Evolutionary conservation across 2,329 filamentous ascomycete genomes (phyloP), one percentile per base, ranked within the genome.

Genomic region (Corinectria fuckeliana): DNA sequence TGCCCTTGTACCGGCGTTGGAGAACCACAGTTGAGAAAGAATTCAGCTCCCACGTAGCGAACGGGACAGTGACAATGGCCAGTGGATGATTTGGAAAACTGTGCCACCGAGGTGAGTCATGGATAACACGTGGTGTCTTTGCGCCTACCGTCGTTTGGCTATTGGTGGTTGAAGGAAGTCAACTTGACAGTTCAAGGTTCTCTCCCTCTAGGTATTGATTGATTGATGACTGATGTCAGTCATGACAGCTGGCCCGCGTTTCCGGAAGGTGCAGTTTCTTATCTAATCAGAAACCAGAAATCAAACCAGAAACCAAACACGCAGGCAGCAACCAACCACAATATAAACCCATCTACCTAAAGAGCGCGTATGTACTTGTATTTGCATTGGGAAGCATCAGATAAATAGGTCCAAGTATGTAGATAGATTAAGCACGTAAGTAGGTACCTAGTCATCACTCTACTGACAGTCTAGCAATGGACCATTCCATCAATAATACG

Each of bases 211-310:
- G n/a, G n/a, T 36, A n/a, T 36, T 36, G 32, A 36, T n/a, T n/a
- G n/a, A 16, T 14, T 3, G 32, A 36, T 36, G 32, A 36, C 18
- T 62, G 76, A 36, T n/a, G 11, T 26, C 23, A 23, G 13, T 20
- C 20, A 21, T 61, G 76, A 78, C 80, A 53, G 64, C 76, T 32
- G 20, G 16, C 18, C 28, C n/a, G 23, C 16, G 49, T 23, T 30
- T 44, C 18, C 23, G 16, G 16, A 9, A 44, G 14, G n/a, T 6
- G 14, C 42, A 4, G 42, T 14, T 45, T 28, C 42, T 45, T 45
- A 45, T 45, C 42, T 45, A 28, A 45, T 45, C 42, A 4, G 42
- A n/a, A n/a, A 30, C 18, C 13, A 6, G 11, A 14, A 11, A 21
- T 11, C 10, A n/a, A n/a, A n/a, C n/a, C n/a, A n/a, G n/a, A n/a